These are phyloP conservation scores for Angomonas ambiguus DNA, from an alignment of 208 protist genomes.

Conservation along the genomic window DNA sequence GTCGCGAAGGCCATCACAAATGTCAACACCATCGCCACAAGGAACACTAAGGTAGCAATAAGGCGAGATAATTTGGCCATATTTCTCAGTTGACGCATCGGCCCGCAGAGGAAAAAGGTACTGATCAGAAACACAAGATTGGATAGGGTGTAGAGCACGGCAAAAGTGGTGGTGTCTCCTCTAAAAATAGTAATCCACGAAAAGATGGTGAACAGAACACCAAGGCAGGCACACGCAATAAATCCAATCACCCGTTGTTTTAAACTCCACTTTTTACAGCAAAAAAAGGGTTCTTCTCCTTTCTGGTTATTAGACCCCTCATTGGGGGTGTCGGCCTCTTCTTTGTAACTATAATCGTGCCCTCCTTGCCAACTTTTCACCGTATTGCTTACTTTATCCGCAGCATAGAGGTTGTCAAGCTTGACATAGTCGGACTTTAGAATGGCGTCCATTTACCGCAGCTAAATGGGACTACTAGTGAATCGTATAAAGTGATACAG, in stretches of 20 bases:
- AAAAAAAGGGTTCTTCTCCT: slow-evolving; percentile 26
- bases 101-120: slow-evolving; percentile 67
- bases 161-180: slow-evolving; percentile 43
- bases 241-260: slow-evolving; percentile 62
- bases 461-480: not conserved
- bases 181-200: slow-evolving; percentile 57
- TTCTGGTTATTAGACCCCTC: not conserved
- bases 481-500: not conserved
- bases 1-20: slow-evolving; percentile 48
- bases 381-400: slow-evolving; percentile 18
- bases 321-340: slow-evolving; percentile 17
- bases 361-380: slow-evolving; percentile 12
- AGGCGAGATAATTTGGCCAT: slow-evolving; percentile 59
- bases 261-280: slow-evolving; percentile 22
- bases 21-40: slow-evolving; percentile 46
- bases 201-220: slow-evolving; percentile 53
- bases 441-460: not conserved
- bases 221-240: slow-evolving; percentile 25
- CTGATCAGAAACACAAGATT: slow-evolving; percentile 53
- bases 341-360: not conserved
- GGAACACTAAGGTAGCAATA: slow-evolving; percentile 46
- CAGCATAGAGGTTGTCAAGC: slow-evolving; percentile 17
- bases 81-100: slow-evolving; percentile 48
- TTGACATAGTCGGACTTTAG: slow-evolving; percentile 24
- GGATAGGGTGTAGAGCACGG: slow-evolving; percentile 48